Percentiles rank a stretch among this genome's conserved stretches.
phyloP scores from a whole-genome alignment of 768 basidiomycete genomes.

The Suillus bovinus region DNA sequence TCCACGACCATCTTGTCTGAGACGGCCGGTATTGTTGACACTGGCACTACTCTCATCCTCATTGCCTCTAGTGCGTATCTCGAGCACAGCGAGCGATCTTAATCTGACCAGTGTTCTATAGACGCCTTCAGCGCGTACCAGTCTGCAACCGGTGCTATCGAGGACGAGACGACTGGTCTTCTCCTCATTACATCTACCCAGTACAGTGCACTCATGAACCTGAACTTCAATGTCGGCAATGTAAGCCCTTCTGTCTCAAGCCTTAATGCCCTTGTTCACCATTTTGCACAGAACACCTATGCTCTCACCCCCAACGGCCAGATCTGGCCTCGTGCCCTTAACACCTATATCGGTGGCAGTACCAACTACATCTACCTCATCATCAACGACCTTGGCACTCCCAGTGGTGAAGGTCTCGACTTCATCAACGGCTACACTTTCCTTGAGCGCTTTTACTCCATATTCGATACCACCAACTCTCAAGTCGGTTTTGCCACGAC shows the following conservation, averaged over 20 bases:
- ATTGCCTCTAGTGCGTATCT: background rate
- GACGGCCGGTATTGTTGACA: background rate
- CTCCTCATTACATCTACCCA: background rate
- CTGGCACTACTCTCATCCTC: background rate
- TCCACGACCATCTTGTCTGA: background rate
- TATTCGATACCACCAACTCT: background rate
- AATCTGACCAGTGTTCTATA: background rate
- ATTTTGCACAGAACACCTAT: background rate
- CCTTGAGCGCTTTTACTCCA: background rate
- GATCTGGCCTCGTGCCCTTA: background rate
- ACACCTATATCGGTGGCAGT: background rate
- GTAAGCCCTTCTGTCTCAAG: background rate
- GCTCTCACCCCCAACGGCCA: background rate
- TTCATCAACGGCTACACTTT: background rate
- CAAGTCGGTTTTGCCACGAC: background rate
- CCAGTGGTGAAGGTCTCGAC: background rate
- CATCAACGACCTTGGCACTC: background rate
- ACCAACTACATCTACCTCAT: background rate
- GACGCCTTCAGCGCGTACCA: background rate
- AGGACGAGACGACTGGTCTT: background rate
- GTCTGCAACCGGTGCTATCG: background rate
- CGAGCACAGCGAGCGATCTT: background rate
- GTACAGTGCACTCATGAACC: background rate
- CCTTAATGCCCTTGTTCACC: background rate
- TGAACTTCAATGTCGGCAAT: background rate